Evolutionary conservation across 2,329 filamentous ascomycete species (phyloP).

Genomic region (Aspergillus ruber): DNA sequence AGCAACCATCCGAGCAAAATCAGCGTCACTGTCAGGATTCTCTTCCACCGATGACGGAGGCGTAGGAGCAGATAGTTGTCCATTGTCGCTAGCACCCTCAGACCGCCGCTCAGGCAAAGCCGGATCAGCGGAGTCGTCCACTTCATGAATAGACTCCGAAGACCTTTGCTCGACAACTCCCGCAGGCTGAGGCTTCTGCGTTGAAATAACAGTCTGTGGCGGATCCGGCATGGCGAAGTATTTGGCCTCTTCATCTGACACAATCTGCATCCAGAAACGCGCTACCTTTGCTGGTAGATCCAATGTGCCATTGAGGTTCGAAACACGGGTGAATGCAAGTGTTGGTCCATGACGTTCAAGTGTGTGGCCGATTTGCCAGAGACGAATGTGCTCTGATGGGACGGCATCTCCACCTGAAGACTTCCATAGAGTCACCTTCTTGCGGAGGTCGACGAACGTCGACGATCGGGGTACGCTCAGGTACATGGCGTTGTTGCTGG

Average conservation of each 20-base stretch:
- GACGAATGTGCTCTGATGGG: slow-evolving; percentile 29
- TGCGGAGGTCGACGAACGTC: slow-evolving; percentile 31
- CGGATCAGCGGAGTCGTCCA: too few species aligned
- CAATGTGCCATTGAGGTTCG: slow-evolving; percentile 24
- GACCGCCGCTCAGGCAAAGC: neutral
- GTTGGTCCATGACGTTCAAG: slow-evolving; percentile 27
- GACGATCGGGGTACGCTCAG: slow-evolving; percentile 28
- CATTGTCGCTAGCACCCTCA: neutral
- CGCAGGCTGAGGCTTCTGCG: slow-evolving; percentile 26
- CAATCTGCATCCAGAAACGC: slow-evolving; percentile 35
- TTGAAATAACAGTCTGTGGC: slow-evolving; percentile 11
- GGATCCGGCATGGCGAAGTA: slow-evolving; percentile 33
- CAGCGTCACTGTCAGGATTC: neutral
- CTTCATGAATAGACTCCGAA: slow-evolving; percentile 18
- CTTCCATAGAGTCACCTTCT: slow-evolving; percentile 28
- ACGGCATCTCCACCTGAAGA: slow-evolving; percentile 18
- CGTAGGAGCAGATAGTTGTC: neutral
- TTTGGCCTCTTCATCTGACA: slow-evolving; percentile 32
- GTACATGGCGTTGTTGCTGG: slow-evolving; percentile 28
- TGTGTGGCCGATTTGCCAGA: slow-evolving; percentile 36
- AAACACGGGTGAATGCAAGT: slow-evolving; percentile 28
- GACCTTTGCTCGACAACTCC: slow-evolving; percentile 22
- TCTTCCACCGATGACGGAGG: neutral
- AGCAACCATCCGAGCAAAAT: slow-evolving; percentile 24
- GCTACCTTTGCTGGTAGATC: slow-evolving; percentile 20